Conservation (phyloP, 495 filamentous ascomycete species). For the Trichocladium antarcticum region DNA sequence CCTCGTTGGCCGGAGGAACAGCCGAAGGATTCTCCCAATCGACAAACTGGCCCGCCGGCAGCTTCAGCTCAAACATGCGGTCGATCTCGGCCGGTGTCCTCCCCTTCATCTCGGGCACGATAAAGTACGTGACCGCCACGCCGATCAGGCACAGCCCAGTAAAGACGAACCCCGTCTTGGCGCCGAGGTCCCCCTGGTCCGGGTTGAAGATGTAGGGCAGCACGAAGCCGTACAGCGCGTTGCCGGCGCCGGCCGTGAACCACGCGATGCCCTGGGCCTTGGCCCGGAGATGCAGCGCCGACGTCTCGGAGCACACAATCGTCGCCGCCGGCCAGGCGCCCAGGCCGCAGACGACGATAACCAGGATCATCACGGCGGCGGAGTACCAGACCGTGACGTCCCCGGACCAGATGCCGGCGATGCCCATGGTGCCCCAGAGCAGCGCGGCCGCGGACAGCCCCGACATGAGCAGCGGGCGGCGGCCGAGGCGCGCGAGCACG, state of each 20-base stretch:
- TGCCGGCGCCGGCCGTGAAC: conserved; percentile 17
- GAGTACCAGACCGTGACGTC: background rate
- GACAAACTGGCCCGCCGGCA: background rate
- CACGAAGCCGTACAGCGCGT: conserved; percentile 12
- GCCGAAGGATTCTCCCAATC: background rate
- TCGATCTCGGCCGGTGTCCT: conserved; percentile 1
- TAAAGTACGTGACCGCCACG: background rate
- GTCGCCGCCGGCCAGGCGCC: conserved; percentile 16
- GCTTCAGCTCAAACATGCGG: background rate
- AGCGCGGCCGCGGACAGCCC: conserved; percentile 10
- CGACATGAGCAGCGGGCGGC: conserved; percentile 14
- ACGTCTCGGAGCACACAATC: conserved; percentile 19
- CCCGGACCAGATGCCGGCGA: conserved; percentile 16
- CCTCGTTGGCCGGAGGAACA: background rate
- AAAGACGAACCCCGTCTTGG: conserved; percentile 23
- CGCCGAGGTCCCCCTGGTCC: conserved; percentile 22
- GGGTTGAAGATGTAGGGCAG: conserved; percentile 26
- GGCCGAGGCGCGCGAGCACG: conserved; percentile 12
- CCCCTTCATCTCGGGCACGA: conserved; percentile 7
- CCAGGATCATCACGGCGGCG: conserved; percentile 6
- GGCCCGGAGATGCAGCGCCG: conserved; percentile 19
- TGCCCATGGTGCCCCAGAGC: conserved; percentile 16
- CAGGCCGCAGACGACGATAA: conserved; percentile 12
- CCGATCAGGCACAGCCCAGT: conserved; percentile 2
- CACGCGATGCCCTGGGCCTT: conserved; percentile 18